A percentile compares a stretch with the other conserved stretches of the same genome.
phyloP scores from a whole-genome alignment of 805 yeast genomes.

The Suhomyces faveliae region DNA sequence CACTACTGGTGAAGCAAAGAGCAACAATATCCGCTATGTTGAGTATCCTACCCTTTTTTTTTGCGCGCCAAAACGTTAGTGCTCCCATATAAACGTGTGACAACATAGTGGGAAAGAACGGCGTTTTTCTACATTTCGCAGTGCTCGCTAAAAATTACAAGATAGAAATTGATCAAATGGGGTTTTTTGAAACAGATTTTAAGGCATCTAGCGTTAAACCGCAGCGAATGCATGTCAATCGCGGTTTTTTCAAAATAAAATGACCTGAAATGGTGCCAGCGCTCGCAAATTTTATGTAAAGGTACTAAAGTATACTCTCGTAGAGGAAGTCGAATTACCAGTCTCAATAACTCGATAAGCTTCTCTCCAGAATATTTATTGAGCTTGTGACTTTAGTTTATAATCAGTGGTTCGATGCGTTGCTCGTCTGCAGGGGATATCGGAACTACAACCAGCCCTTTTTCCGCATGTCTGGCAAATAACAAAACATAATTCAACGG shows the following conservation, averaged over 20 bases:
- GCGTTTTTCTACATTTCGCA: background rate
- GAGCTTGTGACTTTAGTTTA: background rate
- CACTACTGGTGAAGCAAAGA: background rate
- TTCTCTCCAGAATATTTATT: background rate
- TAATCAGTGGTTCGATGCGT: too few relatives aligned
- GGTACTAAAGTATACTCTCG: background rate
- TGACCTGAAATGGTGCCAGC: background rate
- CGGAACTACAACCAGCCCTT: too few relatives aligned
- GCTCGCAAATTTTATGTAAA: background rate
- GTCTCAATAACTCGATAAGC: background rate
- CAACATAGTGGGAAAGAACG: background rate
- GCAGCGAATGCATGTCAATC: background rate
- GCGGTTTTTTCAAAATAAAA: background rate
- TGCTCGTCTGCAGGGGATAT: too few relatives aligned
- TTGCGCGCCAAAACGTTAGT: too few relatives aligned
- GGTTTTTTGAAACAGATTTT: background rate
- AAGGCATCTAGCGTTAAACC: background rate
- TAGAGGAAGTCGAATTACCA: background rate
- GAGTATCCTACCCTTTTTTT: too few relatives aligned
- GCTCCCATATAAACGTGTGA: background rate
- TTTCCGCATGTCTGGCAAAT: background rate
- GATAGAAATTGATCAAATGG: background rate
- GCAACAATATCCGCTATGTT: too few relatives aligned
- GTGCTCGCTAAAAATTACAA: background rate
- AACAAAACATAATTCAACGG: background rate